A percentile compares a stretch with the other conserved stretches of the same genome.
These are phyloP conservation scores for Ogataea trehalophila DNA, from an alignment of 805 yeast genomes.

Conservation along the genomic window DNA sequence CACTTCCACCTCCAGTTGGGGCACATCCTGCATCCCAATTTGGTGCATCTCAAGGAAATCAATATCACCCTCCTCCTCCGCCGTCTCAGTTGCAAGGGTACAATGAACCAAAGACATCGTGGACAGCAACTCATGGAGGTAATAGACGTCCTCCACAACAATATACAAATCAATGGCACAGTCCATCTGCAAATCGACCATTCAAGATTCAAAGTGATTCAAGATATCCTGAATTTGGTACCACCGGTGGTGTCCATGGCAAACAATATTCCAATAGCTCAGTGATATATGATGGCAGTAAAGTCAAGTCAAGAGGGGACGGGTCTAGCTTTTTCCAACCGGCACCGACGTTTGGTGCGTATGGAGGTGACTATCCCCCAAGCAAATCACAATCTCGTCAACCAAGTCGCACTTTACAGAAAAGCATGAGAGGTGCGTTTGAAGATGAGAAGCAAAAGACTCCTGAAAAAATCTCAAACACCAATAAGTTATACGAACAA, in stretches of 20 bases:
- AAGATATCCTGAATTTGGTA: conserved; percentile 2
- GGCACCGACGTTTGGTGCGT: too few species aligned
- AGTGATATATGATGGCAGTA: not conserved
- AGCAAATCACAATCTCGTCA: conserved; percentile 10
- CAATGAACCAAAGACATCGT: conserved; percentile 3
- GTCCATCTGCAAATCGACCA: not conserved
- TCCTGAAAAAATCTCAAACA: not conserved
- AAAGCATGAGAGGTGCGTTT: not conserved
- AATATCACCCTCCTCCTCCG: not conserved
- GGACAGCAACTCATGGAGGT: conserved; percentile 4
- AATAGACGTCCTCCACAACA: not conserved
- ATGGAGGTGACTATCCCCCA: not conserved
- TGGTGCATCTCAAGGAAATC: not conserved
- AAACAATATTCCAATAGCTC: not conserved
- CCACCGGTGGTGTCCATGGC: not conserved
- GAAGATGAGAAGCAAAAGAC: too few species aligned
- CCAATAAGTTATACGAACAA: conserved; percentile 9
- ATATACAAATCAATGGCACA: not conserved
- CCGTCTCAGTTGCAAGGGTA: not conserved
- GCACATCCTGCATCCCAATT: not conserved
- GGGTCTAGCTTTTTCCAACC: too few species aligned
- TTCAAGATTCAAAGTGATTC: conserved; percentile 1
- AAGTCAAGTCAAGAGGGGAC: not conserved
- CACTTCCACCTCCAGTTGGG: not conserved
- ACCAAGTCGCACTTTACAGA: not conserved